Evolutionary conservation across 805 yeast genomes (phyloP), one percentile per base, ranked within the genome.

Genomic region (Schwanniomyces sp.): DNA sequence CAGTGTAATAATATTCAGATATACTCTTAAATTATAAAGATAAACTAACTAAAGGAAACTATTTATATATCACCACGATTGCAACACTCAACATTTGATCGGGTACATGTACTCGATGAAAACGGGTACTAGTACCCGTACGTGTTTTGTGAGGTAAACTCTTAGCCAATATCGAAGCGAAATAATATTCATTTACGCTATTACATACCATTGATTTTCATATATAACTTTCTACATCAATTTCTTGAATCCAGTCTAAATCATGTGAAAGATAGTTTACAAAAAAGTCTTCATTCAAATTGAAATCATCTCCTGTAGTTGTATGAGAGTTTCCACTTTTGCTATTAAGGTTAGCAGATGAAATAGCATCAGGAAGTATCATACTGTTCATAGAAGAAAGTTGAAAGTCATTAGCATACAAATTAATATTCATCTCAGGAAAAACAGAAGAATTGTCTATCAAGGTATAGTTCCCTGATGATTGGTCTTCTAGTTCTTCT

Each of bases 401-500:
- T 14, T 39, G 41, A 10, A 39, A 39, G 16, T 39, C 16, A 7
- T 39, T 5, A 26, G 41, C 30, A 16, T 39, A 14, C 26, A 39
- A 9, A 16, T 39, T 26, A 7, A 39, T 39, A 39, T 39, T n/a
- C 21, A 39, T 39, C 9, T 39, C 41, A 10, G 40, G 40, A 37
- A 39, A 25, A 6, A 26, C 41, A n/a, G 30, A 24, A 17, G 21
- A n/a, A n/a, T 26, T 26, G 5, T 37, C 27, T 24, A 21, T 37
- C 6, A 37, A 5, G 21, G 7, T 32, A 14, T 37, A 37, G 16
- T 37, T 21, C 17, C 29, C 11, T 2, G 24, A 38, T 9, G 14
- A 7, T 21, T 38, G 29, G 24, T 39, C 29, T 39, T 16, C 21
- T n/a, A 26, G 10, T 21, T 39, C 41, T 39, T 39, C 41, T 14